Evolutionary conservation across 768 basidiomycete genomes (phyloP), one percentile per base, ranked within the genome.

Genomic region (Cystofilobasidium macerans): DNA sequence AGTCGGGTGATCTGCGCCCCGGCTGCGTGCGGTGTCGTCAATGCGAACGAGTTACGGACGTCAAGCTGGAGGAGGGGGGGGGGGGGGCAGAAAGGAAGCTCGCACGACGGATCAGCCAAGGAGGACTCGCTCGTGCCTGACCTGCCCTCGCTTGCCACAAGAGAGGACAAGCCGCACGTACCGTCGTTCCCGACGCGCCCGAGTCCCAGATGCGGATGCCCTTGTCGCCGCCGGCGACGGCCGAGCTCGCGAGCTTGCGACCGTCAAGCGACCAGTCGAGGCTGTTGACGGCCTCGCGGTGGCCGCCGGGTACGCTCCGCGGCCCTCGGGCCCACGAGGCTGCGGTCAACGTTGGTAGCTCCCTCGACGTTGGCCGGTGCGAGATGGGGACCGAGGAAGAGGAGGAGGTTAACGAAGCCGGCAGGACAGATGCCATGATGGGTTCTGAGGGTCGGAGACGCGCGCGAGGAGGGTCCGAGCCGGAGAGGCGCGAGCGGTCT

Each of bases 141-240:
- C n/a, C n/a, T n/a, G n/a, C n/a, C n/a, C n/a, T n/a, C n/a, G n/a
- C n/a, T n/a, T n/a, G n/a, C n/a, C 12, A 51, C 40, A 3, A 33
- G 22, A 45, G n/a, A 61, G 42, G 28, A 26, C 4, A 45, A 26
- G 20, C 7, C 35, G 30, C 9, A 58, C 56, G 54, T 28, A 65
- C 64, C 6, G 64, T 58, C 32, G 36, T 43, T 8, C 64, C 56
- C 5, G 42, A 16, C 20, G 40, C 42, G 0, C 56, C 40, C 14
- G 42, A 53, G n/a, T 65, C 64, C 64, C 64, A 65, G 14, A 65
- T 56, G 20, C 64, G 28, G 22, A 65, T 32, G 20, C 64, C 56
- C 47, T 48, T 57, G 14, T 65, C 64, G 16, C 64, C 56, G 11
- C 42, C 40, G 26, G 38, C 36, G 36, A 38, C 36, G 18, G 53